Base-by-base conservation (phyloP, 2,329 filamentous ascomycete genomes). In the Aspergillus neotritici region DNA sequence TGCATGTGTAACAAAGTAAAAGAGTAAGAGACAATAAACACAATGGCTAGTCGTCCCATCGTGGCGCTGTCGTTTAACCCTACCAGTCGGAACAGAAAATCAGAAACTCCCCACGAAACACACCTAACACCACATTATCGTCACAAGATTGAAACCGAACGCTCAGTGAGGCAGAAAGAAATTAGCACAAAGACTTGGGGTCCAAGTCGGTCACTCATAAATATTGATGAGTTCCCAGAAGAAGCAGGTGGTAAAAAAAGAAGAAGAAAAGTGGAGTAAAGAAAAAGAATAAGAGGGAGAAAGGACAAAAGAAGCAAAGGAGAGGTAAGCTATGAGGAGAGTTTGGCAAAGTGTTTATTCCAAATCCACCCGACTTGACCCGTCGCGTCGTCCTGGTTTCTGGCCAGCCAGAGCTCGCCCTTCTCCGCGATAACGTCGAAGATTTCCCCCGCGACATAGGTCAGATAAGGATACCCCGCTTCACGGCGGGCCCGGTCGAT, bases 361-460 rank as follows among this genome's bases (percentile, higher is more conserved):
- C 93, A 98, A 58, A 98, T 95, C 93, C 93, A 98, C 40, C 93
- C 93, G 29, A 97, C 83, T 52, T 82, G 77, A 52, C 85, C 79
- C 9, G 73, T 76, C 1, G 81, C 72, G 65, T 98, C 93, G 61
- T 98, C 93, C 69, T 98, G 93, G 63, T 98, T 98, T 66, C 88
- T 88, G 41, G 93, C 93, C 44, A 98, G 80, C 93, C 93, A 98
- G 37, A 97, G 77, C 72, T 98, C 93, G 51, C 93, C 93, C 65
- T 96, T 96, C 67, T 96, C 90, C 25, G 85, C 93, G 61, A 98
- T 88, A 41, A 98, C 85, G 69, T 91, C 86, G 59, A 91, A 91
- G 50, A 91, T 87, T 79, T 98, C 93, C 52, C 93, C 93, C 41
- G 90, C 87, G 54, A 91, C 87, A 68, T 98, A 98, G 34, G 89